These are phyloP conservation scores for Aureobasidium sp. DNA, from an alignment of 2,329 filamentous ascomycete species.

Conservation along the genomic window DNA sequence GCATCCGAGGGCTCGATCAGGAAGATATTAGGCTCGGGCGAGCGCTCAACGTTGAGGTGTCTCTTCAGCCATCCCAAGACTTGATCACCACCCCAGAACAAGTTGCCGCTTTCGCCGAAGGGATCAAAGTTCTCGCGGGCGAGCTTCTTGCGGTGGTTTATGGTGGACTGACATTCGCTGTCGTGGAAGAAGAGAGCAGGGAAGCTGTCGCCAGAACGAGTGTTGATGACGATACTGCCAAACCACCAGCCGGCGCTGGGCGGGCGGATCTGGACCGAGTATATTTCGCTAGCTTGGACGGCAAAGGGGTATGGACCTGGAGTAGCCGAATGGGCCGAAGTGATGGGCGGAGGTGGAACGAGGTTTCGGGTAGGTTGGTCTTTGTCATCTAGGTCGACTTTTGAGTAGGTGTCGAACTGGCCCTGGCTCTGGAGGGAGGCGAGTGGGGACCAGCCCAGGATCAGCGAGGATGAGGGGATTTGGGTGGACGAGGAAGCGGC, in stretches of 20 bases:
- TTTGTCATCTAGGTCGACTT: conserved; percentile 81
- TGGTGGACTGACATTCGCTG: conserved; percentile 91
- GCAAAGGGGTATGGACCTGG: conserved; percentile 84
- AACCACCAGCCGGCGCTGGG: conserved; percentile 98
- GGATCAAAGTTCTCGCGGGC: conserved; percentile 73
- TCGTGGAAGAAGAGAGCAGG: conserved; percentile 97
- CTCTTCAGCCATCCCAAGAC: conserved; percentile 82
- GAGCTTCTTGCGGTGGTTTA: conserved; percentile 83
- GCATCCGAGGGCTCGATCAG: conserved; percentile 80
- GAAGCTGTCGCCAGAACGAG: conserved; percentile 81
- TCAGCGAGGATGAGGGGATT: conserved; percentile 60
- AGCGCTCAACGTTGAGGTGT: conserved; percentile 77
- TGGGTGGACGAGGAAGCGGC: conserved; percentile 36
- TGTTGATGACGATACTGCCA: conserved; percentile 90
- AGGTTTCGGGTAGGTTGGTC: conserved; percentile 79
- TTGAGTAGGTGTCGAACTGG: conserved; percentile 76
- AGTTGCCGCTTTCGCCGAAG: conserved; percentile 73
- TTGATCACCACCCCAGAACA: conserved; percentile 98
- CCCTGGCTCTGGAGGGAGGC: conserved; percentile 70
- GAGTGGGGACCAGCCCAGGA: conserved; percentile 92
- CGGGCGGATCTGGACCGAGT: conserved; percentile 80
- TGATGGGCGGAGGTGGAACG: conserved; percentile 83
- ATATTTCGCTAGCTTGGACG: conserved; percentile 81
- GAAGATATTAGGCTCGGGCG: conserved; percentile 82
- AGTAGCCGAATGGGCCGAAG: conserved; percentile 64